Evolutionary conservation across 768 basidiomycete genomes (phyloP).

Genomic region (Tulasnella sp.): DNA sequence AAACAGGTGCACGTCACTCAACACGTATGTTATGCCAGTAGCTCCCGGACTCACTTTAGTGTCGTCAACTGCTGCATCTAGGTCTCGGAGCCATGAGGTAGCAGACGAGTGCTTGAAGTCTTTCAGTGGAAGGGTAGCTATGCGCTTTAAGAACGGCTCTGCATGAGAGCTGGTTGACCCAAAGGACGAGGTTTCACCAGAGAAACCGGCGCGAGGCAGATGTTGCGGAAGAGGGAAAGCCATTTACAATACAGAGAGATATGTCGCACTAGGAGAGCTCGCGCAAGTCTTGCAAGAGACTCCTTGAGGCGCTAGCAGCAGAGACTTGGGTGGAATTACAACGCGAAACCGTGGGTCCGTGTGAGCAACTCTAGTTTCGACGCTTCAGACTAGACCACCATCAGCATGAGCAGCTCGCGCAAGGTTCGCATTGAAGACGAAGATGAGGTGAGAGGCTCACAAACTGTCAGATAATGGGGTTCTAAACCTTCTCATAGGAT

Average conservation of each 20-base stretch:
- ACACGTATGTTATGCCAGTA: not conserved
- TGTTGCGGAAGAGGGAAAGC: conserved; percentile 64
- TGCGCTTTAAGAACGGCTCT: conserved; percentile 41
- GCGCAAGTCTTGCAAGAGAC: not conserved
- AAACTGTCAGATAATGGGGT: not conserved
- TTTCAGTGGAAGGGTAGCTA: conserved; percentile 49
- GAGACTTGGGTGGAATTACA: not conserved
- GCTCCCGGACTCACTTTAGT: conserved; percentile 46
- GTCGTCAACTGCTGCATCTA: conserved; percentile 55
- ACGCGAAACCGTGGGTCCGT: conserved; percentile 4
- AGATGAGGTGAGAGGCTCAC: conserved; percentile 5
- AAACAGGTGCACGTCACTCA: conserved; percentile 7
- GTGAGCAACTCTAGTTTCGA: not conserved
- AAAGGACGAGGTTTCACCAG: conserved; percentile 33
- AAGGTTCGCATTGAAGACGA: conserved; percentile 12
- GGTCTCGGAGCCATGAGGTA: conserved; percentile 56
- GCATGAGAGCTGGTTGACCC: conserved; percentile 12
- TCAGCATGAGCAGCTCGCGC: not conserved
- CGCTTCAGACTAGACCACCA: conserved; percentile 1
- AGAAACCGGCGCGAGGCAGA: conserved; percentile 49
- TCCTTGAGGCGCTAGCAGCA: not conserved
- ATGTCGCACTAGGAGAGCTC: not conserved
- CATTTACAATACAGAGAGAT: conserved; percentile 31
- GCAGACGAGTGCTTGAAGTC: conserved; percentile 50
- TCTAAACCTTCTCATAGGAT: conserved; percentile 2